These are phyloP conservation scores for Fraxinus ornus DNA, from an alignment of 305 asterid genomes.

Conservation along the genomic window DNA sequence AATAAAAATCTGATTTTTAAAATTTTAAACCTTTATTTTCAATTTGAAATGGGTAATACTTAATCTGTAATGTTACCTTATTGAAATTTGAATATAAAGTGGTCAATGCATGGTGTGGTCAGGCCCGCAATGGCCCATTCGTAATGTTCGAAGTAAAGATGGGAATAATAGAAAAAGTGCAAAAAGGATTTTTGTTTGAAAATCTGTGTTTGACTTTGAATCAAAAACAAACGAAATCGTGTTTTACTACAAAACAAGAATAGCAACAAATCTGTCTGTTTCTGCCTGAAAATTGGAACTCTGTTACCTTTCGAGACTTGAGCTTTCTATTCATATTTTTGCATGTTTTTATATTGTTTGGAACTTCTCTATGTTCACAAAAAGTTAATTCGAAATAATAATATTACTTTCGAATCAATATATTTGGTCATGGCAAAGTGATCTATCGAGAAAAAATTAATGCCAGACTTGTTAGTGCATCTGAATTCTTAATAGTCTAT, in stretches of 20 bases:
- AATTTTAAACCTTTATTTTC: no score
- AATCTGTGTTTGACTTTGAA: conserved; percentile 20
- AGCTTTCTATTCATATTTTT: neutral
- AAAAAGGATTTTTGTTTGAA: neutral
- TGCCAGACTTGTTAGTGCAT: neutral
- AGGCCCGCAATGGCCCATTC: neutral
- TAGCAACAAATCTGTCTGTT: neutral
- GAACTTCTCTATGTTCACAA: neutral
- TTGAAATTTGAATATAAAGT: neutral
- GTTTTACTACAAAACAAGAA: neutral
- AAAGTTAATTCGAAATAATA: no score
- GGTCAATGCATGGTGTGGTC: neutral
- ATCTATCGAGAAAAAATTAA: neutral
- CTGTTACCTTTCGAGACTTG: conserved; percentile 14
- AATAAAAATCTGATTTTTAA: no score
- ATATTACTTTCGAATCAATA: neutral
- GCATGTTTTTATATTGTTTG: neutral
- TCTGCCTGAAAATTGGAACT: conserved; percentile 4
- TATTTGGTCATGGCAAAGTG: neutral
- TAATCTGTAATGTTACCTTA: no score
- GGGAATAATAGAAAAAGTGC: neutral
- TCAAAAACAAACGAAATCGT: conserved; percentile 11
- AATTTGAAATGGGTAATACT: no score
- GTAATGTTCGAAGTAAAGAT: neutral
- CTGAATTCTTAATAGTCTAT: neutral